Conservation (phyloP, 176 grass and related monocot species). For the Paspalum notatum region DNA sequence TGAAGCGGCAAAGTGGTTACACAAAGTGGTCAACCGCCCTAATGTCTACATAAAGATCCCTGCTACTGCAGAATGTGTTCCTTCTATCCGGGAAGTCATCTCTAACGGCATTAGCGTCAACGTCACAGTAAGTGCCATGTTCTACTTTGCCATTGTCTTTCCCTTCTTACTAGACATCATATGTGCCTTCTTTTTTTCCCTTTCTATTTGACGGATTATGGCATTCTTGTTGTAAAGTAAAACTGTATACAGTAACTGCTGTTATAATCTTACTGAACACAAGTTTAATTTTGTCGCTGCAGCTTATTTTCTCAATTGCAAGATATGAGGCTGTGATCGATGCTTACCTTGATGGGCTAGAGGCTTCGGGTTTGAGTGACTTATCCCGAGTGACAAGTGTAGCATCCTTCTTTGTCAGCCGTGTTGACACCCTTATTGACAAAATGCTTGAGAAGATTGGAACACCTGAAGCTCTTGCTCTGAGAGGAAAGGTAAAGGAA, state of each 20-base stretch:
- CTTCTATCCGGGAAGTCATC: slow-evolving; percentile 88
- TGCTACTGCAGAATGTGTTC: slow-evolving; percentile 94
- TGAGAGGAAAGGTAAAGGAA: slow-evolving; percentile 82
- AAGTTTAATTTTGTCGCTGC: slow-evolving; percentile 36
- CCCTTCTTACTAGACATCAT: no score
- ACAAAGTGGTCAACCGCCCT: slow-evolving; percentile 76
- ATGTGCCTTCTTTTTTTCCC: no score
- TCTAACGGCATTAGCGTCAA: slow-evolving; percentile 94
- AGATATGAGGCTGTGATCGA: slow-evolving; percentile 99
- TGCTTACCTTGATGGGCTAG: slow-evolving; percentile 93
- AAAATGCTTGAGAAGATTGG: slow-evolving; percentile 98
- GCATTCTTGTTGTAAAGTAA: background rate
- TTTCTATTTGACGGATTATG: background rate
- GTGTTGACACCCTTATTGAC: slow-evolving; percentile 89
- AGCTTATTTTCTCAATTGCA: slow-evolving; percentile 95
- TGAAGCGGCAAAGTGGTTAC: slow-evolving; percentile 94
- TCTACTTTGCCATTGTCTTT: slow-evolving; percentile 2
- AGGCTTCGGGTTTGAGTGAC: slow-evolving; percentile 87
- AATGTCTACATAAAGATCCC: slow-evolving; percentile 99
- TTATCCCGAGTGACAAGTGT: slow-evolving; percentile 95
- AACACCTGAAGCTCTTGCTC: slow-evolving; percentile 88
- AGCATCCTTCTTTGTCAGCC: slow-evolving; percentile 96
- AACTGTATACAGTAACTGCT: background rate
- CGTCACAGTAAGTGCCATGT: slow-evolving; percentile 74
- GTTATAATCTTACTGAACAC: slow-evolving; percentile 24